Base-by-base conservation (phyloP, 106 monocot genomes). In the Platanthera guangdongensis region DNA sequence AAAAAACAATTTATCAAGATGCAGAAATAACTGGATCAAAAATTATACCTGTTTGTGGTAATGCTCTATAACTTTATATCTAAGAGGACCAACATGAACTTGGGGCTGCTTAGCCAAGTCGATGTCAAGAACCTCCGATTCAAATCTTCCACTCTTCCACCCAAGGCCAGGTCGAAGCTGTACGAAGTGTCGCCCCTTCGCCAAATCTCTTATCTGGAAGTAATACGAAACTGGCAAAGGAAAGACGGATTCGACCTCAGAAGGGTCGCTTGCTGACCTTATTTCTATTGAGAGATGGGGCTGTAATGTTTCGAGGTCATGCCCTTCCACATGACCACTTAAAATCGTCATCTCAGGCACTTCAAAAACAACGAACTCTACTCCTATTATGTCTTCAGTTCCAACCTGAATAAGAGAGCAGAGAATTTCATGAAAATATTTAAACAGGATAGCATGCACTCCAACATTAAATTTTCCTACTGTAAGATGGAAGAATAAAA, bases 281-380 rank as follows among this genome's bases (percentile, higher is more conserved):
- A 97, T 84, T 83, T 97, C 97, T 16, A 97, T 81, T 9, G 85
- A 88, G 45, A 97, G 88, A 88, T 97, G 88, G 52, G 79, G 83
- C 77, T 89, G 94, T 28, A 88, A 78, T 77, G 60, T 59, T 70
- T 88, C 85, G 74, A 97, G 84, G 49, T 80, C 79, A 28, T 52
- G 55, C 53, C 96, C 96, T 87, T 91, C 87, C 4, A 91, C 94
- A 78, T 94, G 89, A 65, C 97, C 94, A 57, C 86, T 94, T 79
- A 97, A 81, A 52, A 94, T 89, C 46, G 97, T 91, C 15, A 51
- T 68, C 64, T 90, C 91, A 49, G 97, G 97, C 57, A 84, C 76
- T 84, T 97, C 93, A 83, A 97, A 97, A 64, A 91, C 89, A 22
- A 97, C 75, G 53, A 94, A 97, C 84, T 94, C 76, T 22, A 94